Evolutionary conservation across 371 early-diverging fungal genomes (phyloP).

Genomic region (Mortierella sp.): DNA sequence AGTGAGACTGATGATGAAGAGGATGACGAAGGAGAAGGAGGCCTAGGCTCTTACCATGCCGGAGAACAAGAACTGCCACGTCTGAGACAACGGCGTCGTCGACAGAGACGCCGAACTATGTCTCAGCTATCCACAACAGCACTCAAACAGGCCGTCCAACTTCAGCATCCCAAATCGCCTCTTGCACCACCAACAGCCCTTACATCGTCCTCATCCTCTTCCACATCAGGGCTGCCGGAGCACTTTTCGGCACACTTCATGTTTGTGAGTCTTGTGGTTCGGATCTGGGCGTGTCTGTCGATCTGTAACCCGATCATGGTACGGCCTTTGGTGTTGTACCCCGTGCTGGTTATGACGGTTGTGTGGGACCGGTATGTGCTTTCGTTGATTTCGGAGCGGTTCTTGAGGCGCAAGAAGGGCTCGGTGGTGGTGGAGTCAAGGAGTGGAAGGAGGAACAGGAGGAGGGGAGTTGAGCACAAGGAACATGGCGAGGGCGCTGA

Average conservation of each 20-base stretch:
- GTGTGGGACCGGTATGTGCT: slow-evolving; percentile 53
- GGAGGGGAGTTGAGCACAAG: not conserved
- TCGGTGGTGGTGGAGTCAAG: not conserved
- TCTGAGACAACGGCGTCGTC: not conserved
- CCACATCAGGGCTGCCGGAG: slow-evolving; percentile 6
- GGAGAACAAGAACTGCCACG: not conserved
- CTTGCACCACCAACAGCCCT: not conserved
- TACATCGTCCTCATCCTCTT: not conserved
- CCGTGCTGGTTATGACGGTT: slow-evolving; percentile 34
- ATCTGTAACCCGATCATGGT: slow-evolving; percentile 53
- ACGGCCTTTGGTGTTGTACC: slow-evolving; percentile 47
- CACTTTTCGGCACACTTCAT: slow-evolving; percentile 30
- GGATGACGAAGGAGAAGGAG: not conserved
- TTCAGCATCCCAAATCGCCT: not conserved
- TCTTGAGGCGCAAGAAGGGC: not conserved
- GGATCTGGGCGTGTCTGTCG: slow-evolving; percentile 40
- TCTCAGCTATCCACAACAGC: not conserved
- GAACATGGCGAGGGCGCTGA: not conserved
- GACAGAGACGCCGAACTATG: not conserved
- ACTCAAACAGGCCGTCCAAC: slow-evolving; percentile 10
- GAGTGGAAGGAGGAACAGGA: not conserved
- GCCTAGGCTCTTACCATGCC: not conserved
- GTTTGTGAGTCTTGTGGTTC: slow-evolving; percentile 27
- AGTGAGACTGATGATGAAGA: not conserved
- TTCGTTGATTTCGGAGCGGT: slow-evolving; percentile 22